phyloP scores from a whole-genome alignment of 2,329 filamentous ascomycete species.

The Beauveria brongniartii region DNA sequence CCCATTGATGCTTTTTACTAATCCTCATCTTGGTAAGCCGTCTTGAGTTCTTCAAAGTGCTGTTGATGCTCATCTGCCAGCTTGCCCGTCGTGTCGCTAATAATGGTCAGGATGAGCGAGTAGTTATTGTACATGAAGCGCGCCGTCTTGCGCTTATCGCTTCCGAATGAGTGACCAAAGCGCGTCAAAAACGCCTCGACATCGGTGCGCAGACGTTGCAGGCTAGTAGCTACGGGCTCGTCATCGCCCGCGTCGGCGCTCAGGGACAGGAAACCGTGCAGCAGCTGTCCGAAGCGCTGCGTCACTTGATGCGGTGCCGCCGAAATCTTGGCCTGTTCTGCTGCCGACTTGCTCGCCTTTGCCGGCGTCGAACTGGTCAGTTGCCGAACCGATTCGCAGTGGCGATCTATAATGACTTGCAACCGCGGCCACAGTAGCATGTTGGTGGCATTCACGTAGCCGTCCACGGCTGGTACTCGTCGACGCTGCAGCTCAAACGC shows the following conservation, averaged over 20 bases:
- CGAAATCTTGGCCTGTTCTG: constrained; percentile 53
- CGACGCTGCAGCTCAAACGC: constrained; percentile 90
- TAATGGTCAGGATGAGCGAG: constrained; percentile 86
- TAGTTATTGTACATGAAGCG: constrained; percentile 95
- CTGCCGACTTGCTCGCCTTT: constrained; percentile 30
- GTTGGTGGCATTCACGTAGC: constrained; percentile 87
- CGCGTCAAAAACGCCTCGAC: constrained; percentile 77
- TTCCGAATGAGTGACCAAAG: constrained; percentile 63
- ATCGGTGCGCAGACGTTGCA: constrained; percentile 69
- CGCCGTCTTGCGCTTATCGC: constrained; percentile 71
- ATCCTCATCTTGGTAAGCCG: constrained; percentile 42
- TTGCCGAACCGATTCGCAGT: constrained; percentile 76
- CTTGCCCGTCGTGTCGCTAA: constrained; percentile 68
- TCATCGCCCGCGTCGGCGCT: constrained; percentile 86
- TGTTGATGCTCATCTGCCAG: constrained; percentile 65
- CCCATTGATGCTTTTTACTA: neutral
- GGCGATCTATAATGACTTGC: constrained; percentile 86
- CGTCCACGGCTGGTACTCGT: constrained; percentile 80
- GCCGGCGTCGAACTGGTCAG: constrained; percentile 46
- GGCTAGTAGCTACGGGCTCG: constrained; percentile 78
- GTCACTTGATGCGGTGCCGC: constrained; percentile 86
- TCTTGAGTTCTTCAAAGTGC: constrained; percentile 63
- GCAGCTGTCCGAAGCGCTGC: constrained; percentile 88
- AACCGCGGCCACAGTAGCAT: constrained; percentile 97
- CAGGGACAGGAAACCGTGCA: constrained; percentile 75